Evolutionary conservation across 148 eudicot genomes (phyloP), one percentile per base, ranked within the genome.

Genomic region (Cornus florida): DNA sequence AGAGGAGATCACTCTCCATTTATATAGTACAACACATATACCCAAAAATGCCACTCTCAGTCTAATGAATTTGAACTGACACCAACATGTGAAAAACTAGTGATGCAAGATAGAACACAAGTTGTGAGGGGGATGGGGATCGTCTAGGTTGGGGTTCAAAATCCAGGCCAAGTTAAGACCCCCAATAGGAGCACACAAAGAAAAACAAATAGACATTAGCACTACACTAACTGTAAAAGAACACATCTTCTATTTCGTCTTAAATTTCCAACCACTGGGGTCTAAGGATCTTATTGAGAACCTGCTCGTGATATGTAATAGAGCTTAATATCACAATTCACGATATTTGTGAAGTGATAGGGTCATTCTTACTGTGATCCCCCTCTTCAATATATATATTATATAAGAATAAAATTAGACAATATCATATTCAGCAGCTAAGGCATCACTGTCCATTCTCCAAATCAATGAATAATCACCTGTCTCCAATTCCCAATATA

Each of bases 401-500:
- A 35, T 35, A 53, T 13, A 16, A 53, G 19, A 53, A 53, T 53
- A 53, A 53, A 53, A 53, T 11, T 14, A 1, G 66, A 62, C 24
- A 9, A 43, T 9, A 20, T n/a, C 66, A 53, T 16, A 69, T 33
- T 41, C 9, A 41, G 50, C 53, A 70, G 53, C 53, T 70, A 38
- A 38, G 28, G 56, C 11, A 39, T 33, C 67, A 33, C 59, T 53
- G 2, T 16, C 59, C 38, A 64, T 41, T 48, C 33, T 67, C 16
- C 10, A 43, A 66, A 50, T 43, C 66, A 74, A 20, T 33, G 70
- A 39, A 32, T 31, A 67, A 77, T 82, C 84, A 95, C 99, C 98
- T 93, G 89, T 96, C 99, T 79, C 99, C 99, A 85, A 96, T 90
- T 75, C 99, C 99, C 76, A 96, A 83, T 74, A 96, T 96, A 82